phyloP scores from a whole-genome alignment of 2,329 filamentous ascomycete species.

The Venturia carpophila region DNA sequence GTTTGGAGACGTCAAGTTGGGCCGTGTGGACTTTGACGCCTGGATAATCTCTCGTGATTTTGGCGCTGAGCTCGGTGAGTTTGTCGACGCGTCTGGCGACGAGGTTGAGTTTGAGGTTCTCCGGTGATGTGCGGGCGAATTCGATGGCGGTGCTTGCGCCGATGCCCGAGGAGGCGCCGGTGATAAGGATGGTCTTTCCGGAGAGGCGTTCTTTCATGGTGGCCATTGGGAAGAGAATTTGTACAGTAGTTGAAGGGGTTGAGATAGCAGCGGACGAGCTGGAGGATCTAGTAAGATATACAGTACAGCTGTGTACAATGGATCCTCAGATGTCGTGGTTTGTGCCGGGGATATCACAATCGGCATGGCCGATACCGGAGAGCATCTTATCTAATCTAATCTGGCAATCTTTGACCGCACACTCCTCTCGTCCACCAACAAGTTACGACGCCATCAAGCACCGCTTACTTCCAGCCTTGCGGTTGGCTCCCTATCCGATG shows the following conservation, averaged over 20 bases:
- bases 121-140: conserved; percentile 78
- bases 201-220: conserved; percentile 74
- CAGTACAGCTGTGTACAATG: not conserved
- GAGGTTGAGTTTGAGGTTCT: conserved; percentile 72
- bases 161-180: conserved; percentile 89
- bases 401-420: not conserved
- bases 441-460: not conserved
- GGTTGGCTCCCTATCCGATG: not conserved
- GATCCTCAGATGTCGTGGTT: not conserved
- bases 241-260: not conserved
- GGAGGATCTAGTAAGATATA: not conserved
- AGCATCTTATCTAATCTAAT: not conserved
- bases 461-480: not conserved
- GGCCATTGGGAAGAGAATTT: conserved; percentile 27
- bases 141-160: conserved; percentile 77
- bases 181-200: conserved; percentile 88
- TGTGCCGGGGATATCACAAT: not conserved
- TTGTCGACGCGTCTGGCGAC: conserved; percentile 80
- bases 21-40: conserved; percentile 77
- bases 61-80: conserved; percentile 64
- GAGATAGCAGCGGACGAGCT: not conserved
- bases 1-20: conserved; percentile 78
- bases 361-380: not conserved
- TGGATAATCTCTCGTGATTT: conserved; percentile 67
- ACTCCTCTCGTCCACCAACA: not conserved